Base-by-base conservation (phyloP, 805 yeast genomes). In the Yamadazyma philogaea region DNA sequence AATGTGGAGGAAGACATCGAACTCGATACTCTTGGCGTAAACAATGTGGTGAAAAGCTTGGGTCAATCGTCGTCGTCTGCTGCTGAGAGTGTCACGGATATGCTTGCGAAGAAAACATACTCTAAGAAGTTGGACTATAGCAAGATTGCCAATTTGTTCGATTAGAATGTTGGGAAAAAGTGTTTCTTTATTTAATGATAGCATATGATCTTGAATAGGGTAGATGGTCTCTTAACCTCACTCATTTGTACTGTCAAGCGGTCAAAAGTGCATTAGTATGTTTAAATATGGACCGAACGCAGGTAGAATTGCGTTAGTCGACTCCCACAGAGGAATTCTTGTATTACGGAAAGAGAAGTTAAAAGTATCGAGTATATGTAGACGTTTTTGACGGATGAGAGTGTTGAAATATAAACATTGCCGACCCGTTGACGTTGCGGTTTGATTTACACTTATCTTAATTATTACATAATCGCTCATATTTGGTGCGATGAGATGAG, bases 81-180 rank as follows among this genome's bases (percentile, higher is more conserved):
- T 0, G 87, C 85, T 1, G 95, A 84, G 40, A 82, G 84, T 56
- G 93, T 93, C 2, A 84, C 78, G 56, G 79, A 73, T 43, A 81
- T 88, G 85, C 59, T 91, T 30, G 77, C 79, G 50, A 84, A 82
- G 62, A 82, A 87, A 55, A 72, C 85, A 6, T 81, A 84, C 50
- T 87, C 96, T 20, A 85, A 83, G 65, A 93, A 93, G 70, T 85
- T 93, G 61, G 93, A 93, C 62, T 93, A 93, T 61, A 81, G 77
- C 37, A 89, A 91, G 7, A 19, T 42, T 24, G 26, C 30, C 31
- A 24, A 34, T 15, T 34, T 34, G 16, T 34, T 34, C 16, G 28
- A 24, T 7, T 24, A 24, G 10, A 7, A 24, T 24, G 10, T 11
- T 11, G 10, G 28, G 12, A 11, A 24, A 7, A 11, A 4, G 28